phyloP scores from a whole-genome alignment of 2,329 filamentous ascomycete species.

The Aspergillus unguis region DNA sequence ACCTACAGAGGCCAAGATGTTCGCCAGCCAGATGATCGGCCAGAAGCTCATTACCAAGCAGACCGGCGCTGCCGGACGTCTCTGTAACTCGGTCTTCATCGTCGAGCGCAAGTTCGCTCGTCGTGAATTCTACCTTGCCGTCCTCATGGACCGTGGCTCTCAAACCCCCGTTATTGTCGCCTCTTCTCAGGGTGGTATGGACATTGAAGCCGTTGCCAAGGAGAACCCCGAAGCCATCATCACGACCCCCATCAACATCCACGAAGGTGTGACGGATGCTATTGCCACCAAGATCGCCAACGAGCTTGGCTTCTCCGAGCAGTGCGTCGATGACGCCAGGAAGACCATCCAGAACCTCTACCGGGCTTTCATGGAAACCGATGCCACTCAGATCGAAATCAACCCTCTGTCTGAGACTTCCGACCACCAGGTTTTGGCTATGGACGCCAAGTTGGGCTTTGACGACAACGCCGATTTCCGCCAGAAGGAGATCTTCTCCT shows the following conservation, averaged over 20 bases:
- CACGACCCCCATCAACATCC: constrained; percentile 91
- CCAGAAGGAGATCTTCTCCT: constrained; percentile 92
- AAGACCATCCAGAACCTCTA: constrained; percentile 98
- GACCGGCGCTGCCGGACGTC: constrained; percentile 86
- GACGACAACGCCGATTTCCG: constrained; percentile 99
- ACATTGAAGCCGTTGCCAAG: constrained; percentile 98
- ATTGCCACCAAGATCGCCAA: constrained; percentile 85
- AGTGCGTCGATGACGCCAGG: constrained; percentile 94
- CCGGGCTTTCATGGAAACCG: constrained; percentile 97
- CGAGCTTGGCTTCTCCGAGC: constrained; percentile 94
- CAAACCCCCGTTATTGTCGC: constrained; percentile 95
- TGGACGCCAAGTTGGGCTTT: constrained; percentile 99
- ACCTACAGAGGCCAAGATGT: constrained; percentile 91
- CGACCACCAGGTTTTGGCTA: constrained; percentile 96
- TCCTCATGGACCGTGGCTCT: constrained; percentile 93
- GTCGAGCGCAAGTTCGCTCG: constrained; percentile 99
- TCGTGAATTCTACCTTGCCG: constrained; percentile 97
- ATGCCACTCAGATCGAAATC: constrained; percentile 99
- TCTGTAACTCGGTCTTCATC: constrained; percentile 98
- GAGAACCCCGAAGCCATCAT: constrained; percentile 94
- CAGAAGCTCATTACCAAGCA: constrained; percentile 99
- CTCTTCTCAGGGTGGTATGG: constrained; percentile 97
- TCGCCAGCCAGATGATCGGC: constrained; percentile 98
- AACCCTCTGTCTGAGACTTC: constrained; percentile 98
- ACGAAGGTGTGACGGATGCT: constrained; percentile 90